These are phyloP conservation scores for Alternaria arbusti DNA, from an alignment of 2,329 filamentous ascomycete species.

Conservation along the genomic window DNA sequence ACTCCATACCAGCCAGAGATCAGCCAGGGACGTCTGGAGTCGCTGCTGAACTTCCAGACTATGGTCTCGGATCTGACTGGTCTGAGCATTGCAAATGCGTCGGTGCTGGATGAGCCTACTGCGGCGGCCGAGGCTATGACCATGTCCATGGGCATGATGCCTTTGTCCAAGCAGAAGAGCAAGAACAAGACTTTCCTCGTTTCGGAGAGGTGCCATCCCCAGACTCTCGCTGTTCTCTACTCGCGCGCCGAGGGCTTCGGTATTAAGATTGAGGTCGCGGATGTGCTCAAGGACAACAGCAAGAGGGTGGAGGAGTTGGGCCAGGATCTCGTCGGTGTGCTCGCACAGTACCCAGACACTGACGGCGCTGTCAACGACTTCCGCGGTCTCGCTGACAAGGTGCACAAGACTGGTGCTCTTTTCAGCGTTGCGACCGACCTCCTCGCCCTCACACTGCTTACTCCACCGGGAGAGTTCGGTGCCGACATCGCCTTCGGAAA, in stretches of 20 bases:
- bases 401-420: slow-evolving; percentile 78
- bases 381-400: slow-evolving; percentile 72
- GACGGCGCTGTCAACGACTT: slow-evolving; percentile 81
- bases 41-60: slow-evolving; percentile 93
- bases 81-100: slow-evolving; percentile 87
- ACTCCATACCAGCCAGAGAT: slow-evolving; percentile 98
- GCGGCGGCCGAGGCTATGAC: slow-evolving; percentile 97
- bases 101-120: slow-evolving; percentile 87
- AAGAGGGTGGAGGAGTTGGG: slow-evolving; percentile 75
- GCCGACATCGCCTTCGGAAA: slow-evolving; percentile 95
- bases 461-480: slow-evolving; percentile 90
- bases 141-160: slow-evolving; percentile 79
- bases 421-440: slow-evolving; percentile 91
- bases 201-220: slow-evolving; percentile 80
- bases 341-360: slow-evolving; percentile 95
- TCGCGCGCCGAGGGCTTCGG: slow-evolving; percentile 92
- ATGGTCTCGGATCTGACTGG: slow-evolving; percentile 87
- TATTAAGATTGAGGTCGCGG: slow-evolving; percentile 75
- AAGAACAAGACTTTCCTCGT: slow-evolving; percentile 83
- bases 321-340: slow-evolving; percentile 82
- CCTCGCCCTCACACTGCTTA: slow-evolving; percentile 83
- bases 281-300: slow-evolving; percentile 71
- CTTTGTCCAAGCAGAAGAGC: slow-evolving; percentile 73
- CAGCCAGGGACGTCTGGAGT: slow-evolving; percentile 91
- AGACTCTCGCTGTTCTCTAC: slow-evolving; percentile 82